Percentiles rank a stretch among this genome's conserved stretches.
Conservation (phyloP, 2,329 filamentous ascomycete genomes). For the Pseudogymnoascus sp. region DNA sequence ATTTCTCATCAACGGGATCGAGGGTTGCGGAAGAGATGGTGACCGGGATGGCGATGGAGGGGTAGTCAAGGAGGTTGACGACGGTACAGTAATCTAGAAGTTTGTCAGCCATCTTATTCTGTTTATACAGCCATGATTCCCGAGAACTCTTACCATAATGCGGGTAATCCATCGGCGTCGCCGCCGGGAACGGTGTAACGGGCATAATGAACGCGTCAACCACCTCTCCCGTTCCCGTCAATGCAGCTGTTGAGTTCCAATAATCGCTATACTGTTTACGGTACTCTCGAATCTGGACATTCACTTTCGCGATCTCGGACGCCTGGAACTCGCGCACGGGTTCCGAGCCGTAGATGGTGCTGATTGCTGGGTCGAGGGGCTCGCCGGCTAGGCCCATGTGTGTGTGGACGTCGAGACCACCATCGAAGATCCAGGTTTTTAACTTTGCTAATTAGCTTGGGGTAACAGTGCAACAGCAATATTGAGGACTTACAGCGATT, state of each 20-base stretch:
- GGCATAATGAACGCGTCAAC: constrained; percentile 49
- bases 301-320: constrained; percentile 29
- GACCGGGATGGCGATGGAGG: constrained; percentile 44
- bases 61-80: constrained; percentile 50
- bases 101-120: constrained; percentile 16
- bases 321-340: constrained; percentile 27
- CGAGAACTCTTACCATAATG: constrained; percentile 37
- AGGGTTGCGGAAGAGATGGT: constrained; percentile 25
- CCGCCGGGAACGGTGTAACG: constrained; percentile 41
- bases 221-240: constrained; percentile 39
- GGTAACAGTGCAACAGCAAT: constrained; percentile 17
- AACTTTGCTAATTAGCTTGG: constrained; percentile 17
- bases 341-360: constrained; percentile 16
- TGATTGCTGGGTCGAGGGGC: constrained; percentile 27
- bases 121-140: constrained; percentile 14
- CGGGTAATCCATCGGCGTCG: constrained; percentile 38
- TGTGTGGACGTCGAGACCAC: constrained; percentile 40
- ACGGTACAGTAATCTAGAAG: constrained; percentile 27
- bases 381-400: constrained; percentile 49
- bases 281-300: constrained; percentile 44
- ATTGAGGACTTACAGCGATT: constrained; percentile 32
- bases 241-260: constrained; percentile 46
- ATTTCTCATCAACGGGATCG: constrained; percentile 13
- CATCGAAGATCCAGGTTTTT: constrained; percentile 37
- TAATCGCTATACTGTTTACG: constrained; percentile 55